A percentile compares a stretch with the other conserved stretches of the same genome.
Conservation (phyloP, 192 early-diverging fungal genomes). For the Umbelopsis ramanniana region DNA sequence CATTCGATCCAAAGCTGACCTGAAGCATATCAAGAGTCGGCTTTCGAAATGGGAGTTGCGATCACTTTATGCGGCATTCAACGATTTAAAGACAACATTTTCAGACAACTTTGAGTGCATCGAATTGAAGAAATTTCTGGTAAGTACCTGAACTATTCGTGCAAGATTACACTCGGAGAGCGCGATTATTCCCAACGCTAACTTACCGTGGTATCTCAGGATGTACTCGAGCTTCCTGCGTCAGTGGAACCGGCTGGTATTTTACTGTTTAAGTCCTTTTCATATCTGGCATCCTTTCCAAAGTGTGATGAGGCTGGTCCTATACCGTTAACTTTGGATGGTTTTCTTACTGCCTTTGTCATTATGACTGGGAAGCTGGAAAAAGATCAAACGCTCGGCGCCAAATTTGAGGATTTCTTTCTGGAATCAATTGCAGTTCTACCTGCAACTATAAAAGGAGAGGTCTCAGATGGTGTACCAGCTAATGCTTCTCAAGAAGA, state of each 20-base stretch:
- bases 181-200: not conserved
- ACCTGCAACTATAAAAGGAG: slow-evolving; percentile 5
- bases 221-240: slow-evolving; percentile 28
- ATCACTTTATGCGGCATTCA: slow-evolving; percentile 8
- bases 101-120: slow-evolving; percentile 33
- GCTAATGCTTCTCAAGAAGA: not conserved
- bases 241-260: slow-evolving; percentile 36
- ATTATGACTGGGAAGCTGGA: slow-evolving; percentile 34
- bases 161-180: not conserved
- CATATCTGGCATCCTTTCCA: slow-evolving; percentile 38
- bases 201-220: slow-evolving; percentile 4
- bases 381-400: not conserved
- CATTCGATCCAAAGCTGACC: not conserved
- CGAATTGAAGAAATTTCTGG: slow-evolving; percentile 36
- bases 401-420: slow-evolving; percentile 23
- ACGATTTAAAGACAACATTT: slow-evolving; percentile 23
- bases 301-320: slow-evolving; percentile 22
- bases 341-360: slow-evolving; percentile 33
- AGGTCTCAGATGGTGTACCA: not conserved
- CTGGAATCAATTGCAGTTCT: slow-evolving; percentile 32
- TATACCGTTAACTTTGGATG: slow-evolving; percentile 30
- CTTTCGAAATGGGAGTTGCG: slow-evolving; percentile 3
- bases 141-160: not conserved
- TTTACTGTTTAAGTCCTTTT: slow-evolving; percentile 42
- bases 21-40: slow-evolving; percentile 12